These are phyloP conservation scores for Rosa chinensis DNA, from an alignment of 306 rosid genomes.

Conservation along the genomic window DNA sequence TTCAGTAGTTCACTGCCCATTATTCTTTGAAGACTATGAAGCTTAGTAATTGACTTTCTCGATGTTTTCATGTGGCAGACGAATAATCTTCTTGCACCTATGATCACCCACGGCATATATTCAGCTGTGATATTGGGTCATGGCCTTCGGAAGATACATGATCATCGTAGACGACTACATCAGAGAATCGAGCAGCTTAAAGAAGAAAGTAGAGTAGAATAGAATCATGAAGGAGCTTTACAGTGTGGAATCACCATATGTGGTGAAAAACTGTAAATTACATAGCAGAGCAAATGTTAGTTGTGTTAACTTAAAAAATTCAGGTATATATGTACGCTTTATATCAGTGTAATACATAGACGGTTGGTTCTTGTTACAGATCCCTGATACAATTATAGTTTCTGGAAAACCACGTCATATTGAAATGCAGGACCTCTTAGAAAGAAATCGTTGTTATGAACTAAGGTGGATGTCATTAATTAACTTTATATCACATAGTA, in stretches of 20 bases:
- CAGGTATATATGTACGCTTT: neutral
- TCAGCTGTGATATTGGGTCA: conserved; percentile 90
- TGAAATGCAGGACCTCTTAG: too few species aligned
- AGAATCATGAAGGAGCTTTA: conserved; percentile 28
- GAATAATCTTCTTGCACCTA: conserved; percentile 86
- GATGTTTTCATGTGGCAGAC: conserved; percentile 53
- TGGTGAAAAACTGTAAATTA: conserved; percentile 42
- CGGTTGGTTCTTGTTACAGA: conserved; percentile 6
- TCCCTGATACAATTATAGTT: neutral
- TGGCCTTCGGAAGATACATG: conserved; percentile 93
- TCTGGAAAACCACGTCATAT: too few species aligned
- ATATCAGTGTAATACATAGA: conserved; percentile 10
- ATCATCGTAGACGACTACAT: conserved; percentile 72
- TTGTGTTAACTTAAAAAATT: neutral
- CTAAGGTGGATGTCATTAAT: too few species aligned
- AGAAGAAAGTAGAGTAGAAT: conserved; percentile 43
- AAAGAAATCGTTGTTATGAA: too few species aligned
- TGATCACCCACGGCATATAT: conserved; percentile 91
- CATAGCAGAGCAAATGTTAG: conserved; percentile 28
- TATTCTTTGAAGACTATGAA: conserved; percentile 6
- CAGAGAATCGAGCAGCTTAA: conserved; percentile 77
- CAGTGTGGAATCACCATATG: conserved; percentile 14
- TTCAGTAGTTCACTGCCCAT: neutral
- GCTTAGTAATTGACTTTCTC: conserved; percentile 18
- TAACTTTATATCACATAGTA: too few species aligned